Evolutionary conservation across 805 yeast genomes (phyloP), one percentile per base, ranked within the genome.

Genomic region (Tetrapisispora pingtungensis): DNA sequence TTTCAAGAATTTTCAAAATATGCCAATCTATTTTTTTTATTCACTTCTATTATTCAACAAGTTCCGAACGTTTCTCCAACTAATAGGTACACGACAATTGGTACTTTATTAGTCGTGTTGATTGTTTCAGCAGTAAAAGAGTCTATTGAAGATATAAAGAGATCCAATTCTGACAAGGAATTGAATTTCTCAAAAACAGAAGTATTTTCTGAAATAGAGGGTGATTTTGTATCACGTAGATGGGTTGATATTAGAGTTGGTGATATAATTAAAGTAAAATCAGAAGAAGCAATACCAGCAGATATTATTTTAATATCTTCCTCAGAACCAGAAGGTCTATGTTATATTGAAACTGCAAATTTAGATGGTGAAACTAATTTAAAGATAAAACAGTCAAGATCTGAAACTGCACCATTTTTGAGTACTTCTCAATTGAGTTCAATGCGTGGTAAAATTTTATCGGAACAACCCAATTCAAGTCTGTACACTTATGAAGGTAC

Each of bases 61-160:
- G 97, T 93, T 12, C 99, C 99, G 3, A 76, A 81, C 50, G 97
- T 93, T 4, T 80, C 96, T 0, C 99, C 99, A 12, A 93, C 97
- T 0, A 93, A 93, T 66, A 69, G 97, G 64, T 93, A 80, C 58
- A 93, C 99, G 4, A 93, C 99, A 0, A 84, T 93, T 36, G 94
- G 95, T 40, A 94, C 99, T 0, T 72, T 93, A 49, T 64, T 80
- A 24, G 77, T 90, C 24, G 99, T 93, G 28, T 70, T 93, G 46
- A 57, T 82, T 19, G 97, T 93, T 1, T 88, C 97, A 2, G 98
- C 97, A 0, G 70, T 87, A 5, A 93, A 94, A 58, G 99, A 93
- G 63, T 72, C 84, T 15, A 72, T 82, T 54, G 99, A 93, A 65
- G 99, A 93, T 65, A 59, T 86, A 52, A 93, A 89, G 59, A 80